Conservation (phyloP, 1,284 basidiomycete genomes). For the Kwoniella shivajii region DNA sequence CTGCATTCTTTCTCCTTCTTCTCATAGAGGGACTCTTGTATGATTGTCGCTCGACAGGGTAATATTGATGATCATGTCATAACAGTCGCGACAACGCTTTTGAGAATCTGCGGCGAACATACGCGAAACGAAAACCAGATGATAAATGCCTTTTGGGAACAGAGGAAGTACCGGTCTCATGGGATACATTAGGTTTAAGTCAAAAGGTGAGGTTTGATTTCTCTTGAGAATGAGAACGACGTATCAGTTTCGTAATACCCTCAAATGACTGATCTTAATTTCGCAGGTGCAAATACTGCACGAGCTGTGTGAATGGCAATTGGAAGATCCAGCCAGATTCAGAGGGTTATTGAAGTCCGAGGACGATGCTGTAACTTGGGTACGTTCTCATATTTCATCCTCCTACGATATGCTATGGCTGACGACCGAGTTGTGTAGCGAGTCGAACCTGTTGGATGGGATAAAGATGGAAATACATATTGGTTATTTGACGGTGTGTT, state of each 20-base stretch:
- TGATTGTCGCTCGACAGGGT: no score
- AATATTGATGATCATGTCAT: background rate
- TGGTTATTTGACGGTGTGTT: slow-evolving; percentile 59
- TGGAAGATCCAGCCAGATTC: slow-evolving; percentile 58
- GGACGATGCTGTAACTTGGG: slow-evolving; percentile 58
- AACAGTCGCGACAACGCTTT: slow-evolving; percentile 49
- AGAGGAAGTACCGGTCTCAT: slow-evolving; percentile 49
- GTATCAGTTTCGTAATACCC: no score
- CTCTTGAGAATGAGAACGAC: no score
- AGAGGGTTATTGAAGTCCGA: slow-evolving; percentile 57
- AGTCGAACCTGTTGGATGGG: slow-evolving; percentile 60
- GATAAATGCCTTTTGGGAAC: slow-evolving; percentile 43
- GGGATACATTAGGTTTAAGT: slow-evolving; percentile 56
- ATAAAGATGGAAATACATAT: slow-evolving; percentile 59
- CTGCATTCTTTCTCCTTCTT: no score
- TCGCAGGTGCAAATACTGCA: slow-evolving; percentile 53
- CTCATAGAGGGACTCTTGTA: no score
- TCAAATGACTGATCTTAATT: background rate
- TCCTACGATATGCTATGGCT: background rate
- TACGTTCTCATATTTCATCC: slow-evolving; percentile 27
- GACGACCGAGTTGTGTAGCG: slow-evolving; percentile 38
- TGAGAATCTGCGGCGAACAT: slow-evolving; percentile 52
- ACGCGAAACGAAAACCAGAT: slow-evolving; percentile 46
- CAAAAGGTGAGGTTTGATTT: slow-evolving; percentile 55
- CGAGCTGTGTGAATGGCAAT: slow-evolving; percentile 61